These are phyloP conservation scores for Clausena lansium DNA, from an alignment of 345 rosid genomes.

Conservation along the genomic window DNA sequence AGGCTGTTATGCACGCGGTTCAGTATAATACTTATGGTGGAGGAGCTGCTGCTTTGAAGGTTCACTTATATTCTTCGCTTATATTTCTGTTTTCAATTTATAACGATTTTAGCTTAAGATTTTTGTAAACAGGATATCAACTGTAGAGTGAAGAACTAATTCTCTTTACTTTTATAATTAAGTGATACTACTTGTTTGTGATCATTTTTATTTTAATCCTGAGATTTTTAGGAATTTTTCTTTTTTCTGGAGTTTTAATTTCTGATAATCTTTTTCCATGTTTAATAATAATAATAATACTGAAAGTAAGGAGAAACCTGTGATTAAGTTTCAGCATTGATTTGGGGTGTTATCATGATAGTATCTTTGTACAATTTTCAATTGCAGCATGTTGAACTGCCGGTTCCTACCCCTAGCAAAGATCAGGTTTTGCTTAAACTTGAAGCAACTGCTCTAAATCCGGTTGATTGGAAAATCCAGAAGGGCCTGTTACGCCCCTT, in stretches of 20 bases:
- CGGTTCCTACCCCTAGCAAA: conserved; percentile 44
- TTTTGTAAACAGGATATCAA: no score
- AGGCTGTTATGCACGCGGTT: conserved; percentile 38
- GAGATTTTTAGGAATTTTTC: neutral
- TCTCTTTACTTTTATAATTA: neutral
- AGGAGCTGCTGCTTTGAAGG: conserved; percentile 50
- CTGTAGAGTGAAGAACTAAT: no score
- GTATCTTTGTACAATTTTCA: neutral
- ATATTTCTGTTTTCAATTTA: no score
- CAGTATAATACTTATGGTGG: conserved; percentile 40
- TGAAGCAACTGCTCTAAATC: conserved; percentile 63
- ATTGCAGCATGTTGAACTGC: conserved; percentile 64
- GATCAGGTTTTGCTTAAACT: conserved; percentile 56
- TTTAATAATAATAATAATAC: neutral
- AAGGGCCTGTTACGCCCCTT: conserved; percentile 60
- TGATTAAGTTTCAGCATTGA: neutral
- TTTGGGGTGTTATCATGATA: neutral
- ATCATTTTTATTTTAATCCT: neutral
- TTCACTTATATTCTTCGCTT: neutral
- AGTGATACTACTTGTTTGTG: neutral
- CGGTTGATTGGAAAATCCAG: conserved; percentile 71
- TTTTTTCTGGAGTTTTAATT: neutral
- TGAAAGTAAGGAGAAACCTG: neutral
- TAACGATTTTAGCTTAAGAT: no score
- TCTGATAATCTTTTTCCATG: no score